Evolutionary conservation across 331 rosid genomes (phyloP).

Genomic region (Malus hybrid): DNA sequence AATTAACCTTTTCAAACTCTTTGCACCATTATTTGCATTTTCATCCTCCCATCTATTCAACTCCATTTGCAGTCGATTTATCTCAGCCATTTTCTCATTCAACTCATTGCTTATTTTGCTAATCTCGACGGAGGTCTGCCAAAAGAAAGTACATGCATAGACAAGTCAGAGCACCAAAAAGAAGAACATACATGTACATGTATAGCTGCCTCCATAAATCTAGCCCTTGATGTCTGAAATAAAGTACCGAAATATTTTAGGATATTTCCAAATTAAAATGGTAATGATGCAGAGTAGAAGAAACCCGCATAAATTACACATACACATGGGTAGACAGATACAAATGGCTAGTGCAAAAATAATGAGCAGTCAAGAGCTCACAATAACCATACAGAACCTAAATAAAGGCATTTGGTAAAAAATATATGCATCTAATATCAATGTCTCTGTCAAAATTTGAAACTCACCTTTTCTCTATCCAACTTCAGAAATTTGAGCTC

Average conservation of each 20-base stretch:
- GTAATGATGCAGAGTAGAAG: neutral
- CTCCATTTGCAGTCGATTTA: conserved; percentile 54
- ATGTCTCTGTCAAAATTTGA: neutral
- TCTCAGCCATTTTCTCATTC: conserved; percentile 60
- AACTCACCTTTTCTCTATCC: conserved; percentile 70
- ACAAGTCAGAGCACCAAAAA: conserved; percentile 23
- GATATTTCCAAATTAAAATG: neutral
- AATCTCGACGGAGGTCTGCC: conserved; percentile 51
- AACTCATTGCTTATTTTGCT: conserved; percentile 39
- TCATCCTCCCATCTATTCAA: conserved; percentile 40
- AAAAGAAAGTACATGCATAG: conserved; percentile 18
- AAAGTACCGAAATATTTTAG: neutral
- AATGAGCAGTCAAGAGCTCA: neutral
- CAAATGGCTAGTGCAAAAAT: neutral
- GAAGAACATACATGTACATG: neutral
- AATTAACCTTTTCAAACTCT: conserved; percentile 44
- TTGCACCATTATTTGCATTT: conserved; percentile 27
- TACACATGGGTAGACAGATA: neutral
- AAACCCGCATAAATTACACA: neutral
- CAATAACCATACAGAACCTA: too few species aligned
- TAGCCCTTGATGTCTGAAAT: neutral
- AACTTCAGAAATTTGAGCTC: conserved; percentile 56
- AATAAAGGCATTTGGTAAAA: too few species aligned
- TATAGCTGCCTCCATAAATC: neutral
- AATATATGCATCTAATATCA: neutral